A percentile compares a stretch with the other conserved stretches of the same genome.
Conservation (phyloP, 2,329 filamentous ascomycete species). For the Claviceps citrina region DNA sequence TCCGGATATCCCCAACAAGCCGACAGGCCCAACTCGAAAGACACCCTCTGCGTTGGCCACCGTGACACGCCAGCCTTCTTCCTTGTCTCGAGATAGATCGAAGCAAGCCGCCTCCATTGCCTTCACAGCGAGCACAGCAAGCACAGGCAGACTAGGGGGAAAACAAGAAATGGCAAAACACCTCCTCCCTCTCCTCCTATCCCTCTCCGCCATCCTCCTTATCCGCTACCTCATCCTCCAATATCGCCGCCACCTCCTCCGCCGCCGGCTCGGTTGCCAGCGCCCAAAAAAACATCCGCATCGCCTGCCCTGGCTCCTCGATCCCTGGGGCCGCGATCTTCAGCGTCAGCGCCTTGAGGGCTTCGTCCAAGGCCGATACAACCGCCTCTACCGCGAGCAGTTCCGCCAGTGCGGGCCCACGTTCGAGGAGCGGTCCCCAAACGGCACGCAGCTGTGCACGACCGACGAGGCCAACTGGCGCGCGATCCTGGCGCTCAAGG, state of each 20-base stretch:
- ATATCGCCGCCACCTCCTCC: not conserved
- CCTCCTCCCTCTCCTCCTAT: not conserved
- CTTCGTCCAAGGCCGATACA: not conserved
- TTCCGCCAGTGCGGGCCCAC: slow-evolving; percentile 1
- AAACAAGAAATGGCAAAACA: not conserved
- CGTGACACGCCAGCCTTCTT: too few species aligned
- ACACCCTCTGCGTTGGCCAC: too few species aligned
- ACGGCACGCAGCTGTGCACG: not conserved
- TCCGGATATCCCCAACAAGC: too few species aligned
- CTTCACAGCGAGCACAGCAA: too few species aligned
- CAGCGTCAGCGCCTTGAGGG: not conserved
- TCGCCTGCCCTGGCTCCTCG: slow-evolving; percentile 2
- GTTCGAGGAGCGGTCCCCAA: slow-evolving; percentile 3
- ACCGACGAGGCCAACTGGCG: slow-evolving; percentile 2
- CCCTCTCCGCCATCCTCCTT: not conserved
- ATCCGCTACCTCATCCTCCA: not conserved
- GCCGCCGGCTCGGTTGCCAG: not conserved
- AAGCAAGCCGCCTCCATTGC: too few species aligned
- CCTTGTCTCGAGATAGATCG: too few species aligned
- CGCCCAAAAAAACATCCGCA: not conserved
- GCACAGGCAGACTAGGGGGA: too few species aligned
- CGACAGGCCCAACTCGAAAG: too few species aligned
- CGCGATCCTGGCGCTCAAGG: not conserved
- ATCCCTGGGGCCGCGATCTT: slow-evolving; percentile 2
- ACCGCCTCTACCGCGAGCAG: not conserved